Conservation (phyloP, 768 basidiomycete species). For the Auricularia auricula-judae region DNA sequence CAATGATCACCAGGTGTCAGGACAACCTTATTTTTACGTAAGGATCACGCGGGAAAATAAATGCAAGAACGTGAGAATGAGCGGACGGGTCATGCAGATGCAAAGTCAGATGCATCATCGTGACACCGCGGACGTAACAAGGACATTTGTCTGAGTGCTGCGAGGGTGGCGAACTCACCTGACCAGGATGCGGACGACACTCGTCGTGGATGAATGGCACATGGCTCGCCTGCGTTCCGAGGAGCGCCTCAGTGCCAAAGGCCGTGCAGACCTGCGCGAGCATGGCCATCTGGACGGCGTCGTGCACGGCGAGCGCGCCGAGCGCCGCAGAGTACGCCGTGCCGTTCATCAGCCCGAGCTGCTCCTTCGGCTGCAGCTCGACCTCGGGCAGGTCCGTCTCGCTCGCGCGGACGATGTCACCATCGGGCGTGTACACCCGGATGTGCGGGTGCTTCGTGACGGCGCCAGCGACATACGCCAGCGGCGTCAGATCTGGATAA, state of each 20-base stretch:
- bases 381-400: background rate
- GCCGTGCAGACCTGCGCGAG: constrained; percentile 62
- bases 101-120: background rate
- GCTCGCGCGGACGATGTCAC: background rate
- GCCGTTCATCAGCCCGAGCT: constrained; percentile 23
- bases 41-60: background rate
- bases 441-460: constrained; percentile 74
- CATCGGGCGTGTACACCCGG: constrained; percentile 28
- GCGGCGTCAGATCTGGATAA: constrained; percentile 55
- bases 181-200: constrained; percentile 70
- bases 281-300: constrained; percentile 16
- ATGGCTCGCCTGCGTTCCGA: constrained; percentile 60
- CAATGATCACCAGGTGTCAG: background rate
- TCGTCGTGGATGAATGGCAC: constrained; percentile 68
- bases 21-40: background rate
- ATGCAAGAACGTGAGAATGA: background rate
- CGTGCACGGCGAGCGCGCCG: constrained; percentile 20
- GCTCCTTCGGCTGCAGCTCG: constrained; percentile 19
- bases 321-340: constrained; percentile 17
- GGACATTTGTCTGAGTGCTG: background rate
- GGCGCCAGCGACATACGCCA: constrained; percentile 75
- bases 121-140: constrained; percentile 1
- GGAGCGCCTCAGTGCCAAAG: constrained; percentile 73
- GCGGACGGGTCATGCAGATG: background rate
- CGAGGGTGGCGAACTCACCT: constrained; percentile 27